phyloP scores from a whole-genome alignment of 1,284 basidiomycete genomes.

The Stygiomarasmius scandens region DNA sequence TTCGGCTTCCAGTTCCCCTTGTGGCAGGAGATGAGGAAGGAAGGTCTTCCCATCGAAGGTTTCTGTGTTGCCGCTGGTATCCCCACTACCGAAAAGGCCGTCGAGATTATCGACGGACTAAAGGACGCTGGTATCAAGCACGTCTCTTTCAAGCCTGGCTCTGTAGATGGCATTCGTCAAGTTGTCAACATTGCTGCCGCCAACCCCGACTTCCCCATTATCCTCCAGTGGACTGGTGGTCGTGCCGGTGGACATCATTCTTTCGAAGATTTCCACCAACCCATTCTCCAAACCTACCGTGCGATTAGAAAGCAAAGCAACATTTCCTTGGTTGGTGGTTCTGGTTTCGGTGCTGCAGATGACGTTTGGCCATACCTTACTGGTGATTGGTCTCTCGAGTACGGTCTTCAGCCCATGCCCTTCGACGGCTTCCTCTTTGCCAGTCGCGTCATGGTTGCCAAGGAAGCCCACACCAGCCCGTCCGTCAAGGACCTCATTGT shows the following conservation, averaged over 20 bases:
- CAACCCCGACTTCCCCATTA: slow-evolving; percentile 97
- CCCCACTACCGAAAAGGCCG: slow-evolving; percentile 90
- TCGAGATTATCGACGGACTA: slow-evolving; percentile 86
- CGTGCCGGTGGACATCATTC: slow-evolving; percentile 99
- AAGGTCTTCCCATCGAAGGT: slow-evolving; percentile 94
- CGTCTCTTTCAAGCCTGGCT: slow-evolving; percentile 97
- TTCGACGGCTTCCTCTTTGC: slow-evolving; percentile 98
- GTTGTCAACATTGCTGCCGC: slow-evolving; percentile 94
- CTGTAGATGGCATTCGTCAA: slow-evolving; percentile 95
- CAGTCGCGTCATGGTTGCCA: slow-evolving; percentile 96
- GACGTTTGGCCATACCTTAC: slow-evolving; percentile 97
- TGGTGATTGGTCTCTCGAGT: slow-evolving; percentile 92
- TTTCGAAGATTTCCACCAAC: slow-evolving; percentile 98
- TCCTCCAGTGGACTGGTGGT: slow-evolving; percentile 98
- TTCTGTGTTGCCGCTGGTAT: slow-evolving; percentile 98
- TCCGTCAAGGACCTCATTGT: slow-evolving; percentile 97
- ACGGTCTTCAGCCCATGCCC: slow-evolving; percentile 94
- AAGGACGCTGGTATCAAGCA: slow-evolving; percentile 87
- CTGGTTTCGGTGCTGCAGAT: slow-evolving; percentile 94
- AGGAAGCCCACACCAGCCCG: slow-evolving; percentile 94
- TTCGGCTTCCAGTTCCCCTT: slow-evolving; percentile 96
- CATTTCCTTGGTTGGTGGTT: slow-evolving; percentile 92
- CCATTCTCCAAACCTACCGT: slow-evolving; percentile 89
- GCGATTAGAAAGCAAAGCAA: slow-evolving; percentile 89
- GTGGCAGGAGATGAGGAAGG: slow-evolving; percentile 96